Evolutionary conservation across 352 stramenopile genomes (phyloP).

Genomic region (Pythium oligandrum): DNA sequence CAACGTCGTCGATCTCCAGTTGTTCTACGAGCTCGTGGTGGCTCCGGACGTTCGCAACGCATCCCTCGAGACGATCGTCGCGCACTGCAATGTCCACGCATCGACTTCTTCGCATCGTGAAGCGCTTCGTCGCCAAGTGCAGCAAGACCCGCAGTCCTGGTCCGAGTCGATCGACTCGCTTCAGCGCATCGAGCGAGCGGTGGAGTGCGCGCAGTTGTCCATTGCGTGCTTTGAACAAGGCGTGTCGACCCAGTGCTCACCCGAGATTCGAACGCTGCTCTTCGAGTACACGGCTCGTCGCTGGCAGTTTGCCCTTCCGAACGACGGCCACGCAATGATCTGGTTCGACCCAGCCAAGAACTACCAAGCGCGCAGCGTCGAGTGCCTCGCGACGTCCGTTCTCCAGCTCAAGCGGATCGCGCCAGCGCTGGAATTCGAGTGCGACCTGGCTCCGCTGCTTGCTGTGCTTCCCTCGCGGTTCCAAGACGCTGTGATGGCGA

Average conservation of each 20-base stretch:
- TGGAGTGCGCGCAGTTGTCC: conserved; percentile 15
- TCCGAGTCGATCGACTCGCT: conserved; percentile 4
- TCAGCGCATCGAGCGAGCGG: conserved; percentile 6
- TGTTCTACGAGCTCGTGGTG: conserved; percentile 21
- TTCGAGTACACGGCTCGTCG: too few species aligned
- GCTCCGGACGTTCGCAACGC: conserved; percentile 9
- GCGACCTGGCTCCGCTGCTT: conserved; percentile 31
- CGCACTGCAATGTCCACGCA: neutral
- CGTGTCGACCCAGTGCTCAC: neutral
- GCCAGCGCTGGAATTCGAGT: conserved; percentile 14
- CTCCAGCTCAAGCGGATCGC: neutral
- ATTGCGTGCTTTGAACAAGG: conserved; percentile 11
- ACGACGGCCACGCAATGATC: too few species aligned
- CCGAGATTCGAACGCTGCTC: too few species aligned
- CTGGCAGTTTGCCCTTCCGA: too few species aligned
- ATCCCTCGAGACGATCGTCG: conserved; percentile 6
- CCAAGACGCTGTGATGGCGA: conserved; percentile 15
- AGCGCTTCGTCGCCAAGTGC: neutral
- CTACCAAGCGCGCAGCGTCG: too few species aligned
- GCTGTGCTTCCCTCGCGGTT: conserved; percentile 23
- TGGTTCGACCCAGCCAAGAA: too few species aligned
- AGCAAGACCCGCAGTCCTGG: neutral
- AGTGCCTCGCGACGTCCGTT: neutral
- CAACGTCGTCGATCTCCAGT: conserved; percentile 30
- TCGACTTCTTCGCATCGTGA: conserved; percentile 2